Evolutionary conservation across 495 filamentous ascomycete species (phyloP).

Genomic region (Aspergillus diversus): DNA sequence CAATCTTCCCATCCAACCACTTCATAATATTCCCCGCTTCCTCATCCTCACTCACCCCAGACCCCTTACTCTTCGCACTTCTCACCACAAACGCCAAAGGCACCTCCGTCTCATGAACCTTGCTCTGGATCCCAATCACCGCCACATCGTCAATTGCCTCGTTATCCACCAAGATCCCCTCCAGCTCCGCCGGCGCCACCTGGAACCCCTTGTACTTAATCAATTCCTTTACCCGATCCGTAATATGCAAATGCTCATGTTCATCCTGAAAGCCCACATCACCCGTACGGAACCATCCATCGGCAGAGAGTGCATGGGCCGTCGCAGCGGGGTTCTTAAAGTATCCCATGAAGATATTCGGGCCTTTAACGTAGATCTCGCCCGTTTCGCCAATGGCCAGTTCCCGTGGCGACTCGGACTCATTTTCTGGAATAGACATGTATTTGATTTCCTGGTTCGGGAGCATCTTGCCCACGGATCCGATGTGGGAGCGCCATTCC

Average conservation of each 20-base stretch:
- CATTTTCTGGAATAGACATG: slow-evolving; percentile 58
- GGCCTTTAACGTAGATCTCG: slow-evolving; percentile 66
- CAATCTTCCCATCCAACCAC: slow-evolving; percentile 66
- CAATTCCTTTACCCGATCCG: slow-evolving; percentile 84
- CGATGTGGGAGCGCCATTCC: slow-evolving; percentile 76
- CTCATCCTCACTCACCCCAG: slow-evolving; percentile 52
- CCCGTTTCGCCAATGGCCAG: slow-evolving; percentile 62
- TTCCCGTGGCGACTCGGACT: slow-evolving; percentile 55
- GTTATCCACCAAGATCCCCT: slow-evolving; percentile 74
- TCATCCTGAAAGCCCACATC: slow-evolving; percentile 65
- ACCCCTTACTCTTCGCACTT: slow-evolving; percentile 52
- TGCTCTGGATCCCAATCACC: slow-evolving; percentile 78
- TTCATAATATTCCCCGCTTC: slow-evolving; percentile 63
- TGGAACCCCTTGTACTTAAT: slow-evolving; percentile 93
- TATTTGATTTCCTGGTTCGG: slow-evolving; percentile 86
- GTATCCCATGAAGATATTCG: slow-evolving; percentile 75
- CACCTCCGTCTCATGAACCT: slow-evolving; percentile 73
- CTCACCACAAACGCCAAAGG: slow-evolving; percentile 81
- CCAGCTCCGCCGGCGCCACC: slow-evolving; percentile 85
- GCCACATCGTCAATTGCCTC: slow-evolving; percentile 79
- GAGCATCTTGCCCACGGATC: slow-evolving; percentile 78
- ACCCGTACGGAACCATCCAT: slow-evolving; percentile 68
- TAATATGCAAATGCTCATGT: slow-evolving; percentile 70
- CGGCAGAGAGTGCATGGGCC: slow-evolving; percentile 59
- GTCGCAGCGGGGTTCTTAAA: slow-evolving; percentile 74